phyloP scores from a whole-genome alignment of 2,329 filamentous ascomycete species.

The Corinectria fuckeliana region DNA sequence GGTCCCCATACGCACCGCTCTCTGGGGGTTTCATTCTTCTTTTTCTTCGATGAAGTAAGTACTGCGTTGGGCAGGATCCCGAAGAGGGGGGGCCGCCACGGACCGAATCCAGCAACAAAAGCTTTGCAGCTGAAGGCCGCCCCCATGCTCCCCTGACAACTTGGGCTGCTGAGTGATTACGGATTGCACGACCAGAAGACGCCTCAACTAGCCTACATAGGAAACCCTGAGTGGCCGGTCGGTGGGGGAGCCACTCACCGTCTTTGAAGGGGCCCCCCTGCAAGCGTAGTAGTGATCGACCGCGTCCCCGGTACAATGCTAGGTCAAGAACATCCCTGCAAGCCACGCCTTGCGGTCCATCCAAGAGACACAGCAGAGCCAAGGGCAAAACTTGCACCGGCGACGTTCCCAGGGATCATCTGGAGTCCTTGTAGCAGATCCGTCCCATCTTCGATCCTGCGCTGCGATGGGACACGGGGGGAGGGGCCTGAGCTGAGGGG shows the following conservation, averaged over 20 bases:
- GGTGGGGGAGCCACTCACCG: too few species aligned
- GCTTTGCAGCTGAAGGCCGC: too few species aligned
- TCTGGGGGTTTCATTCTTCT: neutral
- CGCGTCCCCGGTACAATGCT: slow-evolving; percentile 27
- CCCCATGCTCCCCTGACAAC: too few species aligned
- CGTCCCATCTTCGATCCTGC: slow-evolving; percentile 25
- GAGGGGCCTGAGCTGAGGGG: too few species aligned
- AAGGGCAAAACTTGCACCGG: neutral
- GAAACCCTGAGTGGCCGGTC: too few species aligned
- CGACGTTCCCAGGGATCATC: slow-evolving; percentile 10
- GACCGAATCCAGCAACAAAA: too few species aligned
- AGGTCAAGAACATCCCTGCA: slow-evolving; percentile 25
- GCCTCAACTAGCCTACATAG: too few species aligned
- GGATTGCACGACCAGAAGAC: too few species aligned
- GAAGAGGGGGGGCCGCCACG: neutral
- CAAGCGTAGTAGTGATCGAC: slow-evolving; percentile 35
- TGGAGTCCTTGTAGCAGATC: slow-evolving; percentile 20
- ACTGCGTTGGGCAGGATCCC: neutral
- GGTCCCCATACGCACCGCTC: neutral
- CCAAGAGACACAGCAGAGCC: neutral
- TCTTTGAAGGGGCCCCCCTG: too few species aligned
- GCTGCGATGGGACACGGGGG: neutral
- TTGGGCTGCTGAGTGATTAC: too few species aligned
- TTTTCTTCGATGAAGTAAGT: too few species aligned
- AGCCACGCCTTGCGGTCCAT: slow-evolving; percentile 21